Conservation (phyloP, 208 protist genomes). For the Crithidia acanthocephali region DNA sequence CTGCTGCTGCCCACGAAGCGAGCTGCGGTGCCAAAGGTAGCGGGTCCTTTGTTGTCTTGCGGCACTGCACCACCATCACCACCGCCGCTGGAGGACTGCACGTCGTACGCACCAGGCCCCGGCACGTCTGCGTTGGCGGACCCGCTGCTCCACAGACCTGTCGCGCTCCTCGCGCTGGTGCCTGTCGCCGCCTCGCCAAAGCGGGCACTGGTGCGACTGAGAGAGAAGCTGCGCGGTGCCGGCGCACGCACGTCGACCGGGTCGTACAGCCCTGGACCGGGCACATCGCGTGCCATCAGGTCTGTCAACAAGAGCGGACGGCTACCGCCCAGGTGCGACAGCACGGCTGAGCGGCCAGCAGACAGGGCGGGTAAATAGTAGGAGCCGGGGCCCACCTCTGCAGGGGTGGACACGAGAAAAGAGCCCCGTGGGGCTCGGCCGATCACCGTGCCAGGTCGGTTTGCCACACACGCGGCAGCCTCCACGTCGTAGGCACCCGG, state of each 20-base stretch:
- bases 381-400: constrained; percentile 34
- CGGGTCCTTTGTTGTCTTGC: not conserved
- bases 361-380: constrained; percentile 40
- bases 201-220: constrained; percentile 28
- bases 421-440: constrained; percentile 44
- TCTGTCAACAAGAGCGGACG: not conserved
- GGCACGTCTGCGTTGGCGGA: constrained; percentile 11
- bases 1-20: constrained; percentile 22
- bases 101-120: constrained; percentile 40
- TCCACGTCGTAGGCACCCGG: constrained; percentile 39
- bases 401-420: constrained; percentile 4
- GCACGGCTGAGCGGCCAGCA: constrained; percentile 21
- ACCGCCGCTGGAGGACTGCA: not conserved
- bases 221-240: constrained; percentile 15
- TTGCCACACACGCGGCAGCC: constrained; percentile 21
- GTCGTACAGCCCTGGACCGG: constrained; percentile 65
- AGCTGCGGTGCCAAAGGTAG: constrained; percentile 43
- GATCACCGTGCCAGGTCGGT: constrained; percentile 42
- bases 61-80: not conserved
- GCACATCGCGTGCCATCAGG: constrained; percentile 15
- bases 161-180: not conserved
- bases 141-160: not conserved
- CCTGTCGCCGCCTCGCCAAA: constrained; percentile 14
- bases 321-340: not conserved
- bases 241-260: constrained; percentile 14